These are phyloP conservation scores for Ogataea henricii DNA, from an alignment of 805 yeast species.

Conservation along the genomic window DNA sequence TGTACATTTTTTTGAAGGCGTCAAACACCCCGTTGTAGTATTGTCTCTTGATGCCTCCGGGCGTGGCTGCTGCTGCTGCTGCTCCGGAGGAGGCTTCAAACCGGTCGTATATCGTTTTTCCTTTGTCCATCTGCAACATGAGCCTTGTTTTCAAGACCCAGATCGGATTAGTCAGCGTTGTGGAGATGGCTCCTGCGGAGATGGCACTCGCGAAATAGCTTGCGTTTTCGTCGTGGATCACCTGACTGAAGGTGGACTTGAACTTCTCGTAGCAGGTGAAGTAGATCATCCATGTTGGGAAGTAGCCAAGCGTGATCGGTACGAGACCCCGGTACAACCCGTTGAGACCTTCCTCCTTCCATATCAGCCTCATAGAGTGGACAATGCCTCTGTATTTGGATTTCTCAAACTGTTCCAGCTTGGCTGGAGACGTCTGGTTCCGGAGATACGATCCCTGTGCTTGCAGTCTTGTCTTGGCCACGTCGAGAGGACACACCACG, in stretches of 20 bases:
- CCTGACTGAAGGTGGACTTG: conserved; percentile 43
- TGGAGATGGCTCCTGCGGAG: conserved; percentile 85
- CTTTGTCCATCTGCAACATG: conserved; percentile 75
- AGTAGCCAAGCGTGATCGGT: conserved; percentile 91
- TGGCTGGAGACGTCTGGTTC: conserved; percentile 16
- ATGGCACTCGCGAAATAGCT: conserved; percentile 65
- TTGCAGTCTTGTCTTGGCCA: conserved; percentile 90
- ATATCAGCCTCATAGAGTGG: conserved; percentile 66
- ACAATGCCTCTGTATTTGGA: conserved; percentile 57
- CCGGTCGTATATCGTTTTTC: conserved; percentile 41
- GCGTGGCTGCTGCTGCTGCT: conserved; percentile 18
- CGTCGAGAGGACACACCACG: conserved; percentile 92
- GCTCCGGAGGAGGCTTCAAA: conserved; percentile 27
- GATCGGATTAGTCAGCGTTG: conserved; percentile 86
- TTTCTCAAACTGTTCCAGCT: conserved; percentile 20
- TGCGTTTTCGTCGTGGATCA: conserved; percentile 30
- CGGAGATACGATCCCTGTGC: conserved; percentile 70
- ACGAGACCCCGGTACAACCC: conserved; percentile 90
- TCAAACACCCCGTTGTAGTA: conserved; percentile 78
- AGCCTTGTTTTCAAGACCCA: conserved; percentile 97
- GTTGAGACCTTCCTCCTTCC: conserved; percentile 72
- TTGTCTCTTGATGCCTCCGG: conserved; percentile 23
- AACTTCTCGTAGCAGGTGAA: conserved; percentile 86
- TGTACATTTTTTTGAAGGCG: conserved; percentile 79
- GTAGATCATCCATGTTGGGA: conserved; percentile 97